A percentile compares a stretch with the other conserved stretches of the same genome.
Evolutionary conservation across 2,329 filamentous ascomycete genomes (phyloP).

Genomic region (Paecilomyces dactylethromorphus): DNA sequence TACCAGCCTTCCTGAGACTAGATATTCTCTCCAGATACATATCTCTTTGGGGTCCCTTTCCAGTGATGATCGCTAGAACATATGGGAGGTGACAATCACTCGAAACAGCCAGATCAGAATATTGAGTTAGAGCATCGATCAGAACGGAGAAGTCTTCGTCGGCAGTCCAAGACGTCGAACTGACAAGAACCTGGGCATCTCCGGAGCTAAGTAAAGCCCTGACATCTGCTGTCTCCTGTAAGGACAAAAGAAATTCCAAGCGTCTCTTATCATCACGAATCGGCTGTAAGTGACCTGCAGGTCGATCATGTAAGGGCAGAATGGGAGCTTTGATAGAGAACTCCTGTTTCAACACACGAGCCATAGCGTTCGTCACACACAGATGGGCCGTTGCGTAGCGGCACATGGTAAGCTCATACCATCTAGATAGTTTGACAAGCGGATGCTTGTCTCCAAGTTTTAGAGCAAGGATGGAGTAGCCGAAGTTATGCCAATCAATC

Average conservation of each 20-base stretch:
- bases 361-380: constrained; percentile 87
- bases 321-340: constrained; percentile 62
- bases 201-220: constrained; percentile 54
- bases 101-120: constrained; percentile 51
- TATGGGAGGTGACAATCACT: constrained; percentile 48
- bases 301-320: constrained; percentile 76
- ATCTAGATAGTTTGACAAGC: constrained; percentile 68
- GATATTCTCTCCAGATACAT: constrained; percentile 64
- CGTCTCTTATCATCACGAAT: constrained; percentile 46
- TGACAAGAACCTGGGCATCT: constrained; percentile 67
- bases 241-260: constrained; percentile 53
- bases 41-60: constrained; percentile 79
- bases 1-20: constrained; percentile 53
- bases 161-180: constrained; percentile 93
- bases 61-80: constrained; percentile 86
- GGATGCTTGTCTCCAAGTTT: constrained; percentile 60
- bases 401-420: constrained; percentile 70
- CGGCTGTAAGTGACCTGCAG: constrained; percentile 74
- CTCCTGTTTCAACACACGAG: constrained; percentile 59
- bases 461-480: constrained; percentile 79
- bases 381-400: constrained; percentile 67
- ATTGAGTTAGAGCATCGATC: constrained; percentile 71
- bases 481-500: constrained; percentile 99
- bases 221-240: constrained; percentile 59
- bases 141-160: constrained; percentile 92